Base-by-base conservation (phyloP, 768 basidiomycete species). In the Termitomyces sp. region DNA sequence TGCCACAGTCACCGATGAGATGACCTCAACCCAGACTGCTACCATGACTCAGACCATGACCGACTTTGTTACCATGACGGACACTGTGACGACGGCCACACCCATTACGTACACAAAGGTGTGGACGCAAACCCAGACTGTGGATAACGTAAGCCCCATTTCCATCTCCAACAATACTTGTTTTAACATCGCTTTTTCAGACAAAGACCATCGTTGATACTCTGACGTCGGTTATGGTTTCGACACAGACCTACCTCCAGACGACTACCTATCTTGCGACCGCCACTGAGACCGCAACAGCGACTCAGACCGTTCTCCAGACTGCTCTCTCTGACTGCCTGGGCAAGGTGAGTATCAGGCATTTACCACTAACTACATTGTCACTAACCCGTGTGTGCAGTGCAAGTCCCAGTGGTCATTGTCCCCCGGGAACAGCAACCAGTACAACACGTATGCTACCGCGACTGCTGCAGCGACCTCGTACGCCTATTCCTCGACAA, bases 361-460 rank as follows among this genome's bases (percentile, higher is more conserved):
- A 30, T 39, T 14, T 12, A 26, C 10, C 18, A 33, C 26, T 12
- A 52, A 22, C 27, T 40, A 40, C 22, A 24, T 32, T 16, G 34
- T 58, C 53, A 14, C 63, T 68, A 49, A 71, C 27, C 51, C 39
- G 14, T 61, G 36, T 36, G 60, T 53, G 2, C 59, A 83, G 80
- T 88, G 86, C 80, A 84, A 87, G 75, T 81, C 78, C 34, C 65
- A 68, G 57, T 86, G 80, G 77, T 76, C 75, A 57, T 69, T 87
- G 66, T 78, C 66, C 8, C 51, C 72, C 18, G 83, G 83, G 9
- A 86, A 83, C 74, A 77, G 73, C 74, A 74, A 81, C 72, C 57
- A 33, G 57, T 73, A 71, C 64, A 83, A 81, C 70, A 80, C 79
- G 32, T 81, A 82, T 62, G 71, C 74, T 57, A 64, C 56, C 32